These are phyloP conservation scores for Cenococcum geophilum DNA, from an alignment of 495 filamentous ascomycete species.

Conservation along the genomic window DNA sequence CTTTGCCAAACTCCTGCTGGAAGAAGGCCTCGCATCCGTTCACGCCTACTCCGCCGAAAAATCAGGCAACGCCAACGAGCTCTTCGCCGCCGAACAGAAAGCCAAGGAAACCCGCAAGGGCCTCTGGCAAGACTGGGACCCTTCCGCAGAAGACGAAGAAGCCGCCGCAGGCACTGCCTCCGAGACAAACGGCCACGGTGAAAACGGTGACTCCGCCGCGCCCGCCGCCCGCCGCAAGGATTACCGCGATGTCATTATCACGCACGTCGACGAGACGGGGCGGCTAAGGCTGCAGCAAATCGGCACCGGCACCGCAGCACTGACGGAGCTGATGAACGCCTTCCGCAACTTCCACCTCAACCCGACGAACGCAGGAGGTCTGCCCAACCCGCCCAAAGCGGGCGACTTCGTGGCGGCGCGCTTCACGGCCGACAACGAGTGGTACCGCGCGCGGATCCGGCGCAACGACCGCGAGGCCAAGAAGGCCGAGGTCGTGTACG, in stretches of 20 bases:
- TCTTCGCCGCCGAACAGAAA: constrained; percentile 76
- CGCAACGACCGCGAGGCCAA: constrained; percentile 87
- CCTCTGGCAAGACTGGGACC: constrained; percentile 91
- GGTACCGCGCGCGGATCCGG: constrained; percentile 89
- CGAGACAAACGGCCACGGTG: constrained; percentile 45
- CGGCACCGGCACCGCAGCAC: constrained; percentile 69
- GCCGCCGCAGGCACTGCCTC: constrained; percentile 43
- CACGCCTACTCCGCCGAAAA: constrained; percentile 95
- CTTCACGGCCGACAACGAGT: constrained; percentile 79
- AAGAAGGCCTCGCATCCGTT: constrained; percentile 87
- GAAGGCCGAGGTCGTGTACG: constrained; percentile 82
- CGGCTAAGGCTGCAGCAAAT: constrained; percentile 84
- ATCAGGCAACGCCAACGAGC: constrained; percentile 79
- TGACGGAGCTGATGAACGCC: constrained; percentile 77
- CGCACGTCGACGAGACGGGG: constrained; percentile 70
- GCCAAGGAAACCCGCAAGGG: constrained; percentile 85
- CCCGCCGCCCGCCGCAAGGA: constrained; percentile 61
- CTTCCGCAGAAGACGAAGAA: constrained; percentile 46
- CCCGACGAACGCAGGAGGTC: constrained; percentile 58
- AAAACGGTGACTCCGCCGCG: constrained; percentile 38
- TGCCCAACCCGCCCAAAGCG: constrained; percentile 75
- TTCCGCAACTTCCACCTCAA: constrained; percentile 84
- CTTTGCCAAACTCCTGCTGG: constrained; percentile 87
- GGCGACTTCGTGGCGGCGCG: constrained; percentile 86
- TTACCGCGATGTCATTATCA: constrained; percentile 88